These are phyloP conservation scores for Hirsutella thompsonii DNA, from an alignment of 2,329 filamentous ascomycete genomes.

Conservation along the genomic window DNA sequence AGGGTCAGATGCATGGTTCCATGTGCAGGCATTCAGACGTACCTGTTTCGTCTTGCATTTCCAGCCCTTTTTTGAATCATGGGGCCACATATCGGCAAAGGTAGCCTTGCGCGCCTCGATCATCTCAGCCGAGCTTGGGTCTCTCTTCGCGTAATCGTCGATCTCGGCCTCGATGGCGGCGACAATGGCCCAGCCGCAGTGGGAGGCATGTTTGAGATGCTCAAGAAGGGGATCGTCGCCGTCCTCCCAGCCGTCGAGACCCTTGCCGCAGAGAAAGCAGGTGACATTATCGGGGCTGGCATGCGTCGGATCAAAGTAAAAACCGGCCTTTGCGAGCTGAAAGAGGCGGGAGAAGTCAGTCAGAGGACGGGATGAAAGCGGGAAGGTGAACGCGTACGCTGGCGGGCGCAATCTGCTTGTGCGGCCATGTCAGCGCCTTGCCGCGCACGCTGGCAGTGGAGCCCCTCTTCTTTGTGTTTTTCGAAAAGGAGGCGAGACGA, in stretches of 20 bases:
- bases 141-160: constrained; percentile 51
- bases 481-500: constrained; percentile 70
- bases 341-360: constrained; percentile 9
- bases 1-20: constrained; percentile 1
- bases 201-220: constrained; percentile 69
- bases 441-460: constrained; percentile 45
- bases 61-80: constrained; percentile 81
- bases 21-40: constrained; percentile 9
- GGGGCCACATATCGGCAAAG: constrained; percentile 77
- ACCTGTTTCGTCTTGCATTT: constrained; percentile 83
- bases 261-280: constrained; percentile 77
- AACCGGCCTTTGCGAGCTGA: constrained; percentile 81
- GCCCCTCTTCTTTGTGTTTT: constrained; percentile 52
- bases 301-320: constrained; percentile 70
- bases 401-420: constrained; percentile 28
- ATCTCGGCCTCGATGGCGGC: constrained; percentile 47
- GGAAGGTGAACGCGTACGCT: constrained; percentile 12
- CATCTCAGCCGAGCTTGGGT: constrained; percentile 62
- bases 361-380: not conserved
- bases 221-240: constrained; percentile 74
- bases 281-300: constrained; percentile 74
- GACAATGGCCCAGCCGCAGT: constrained; percentile 80
- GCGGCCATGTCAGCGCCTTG: constrained; percentile 64
- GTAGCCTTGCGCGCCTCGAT: constrained; percentile 68
- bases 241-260: constrained; percentile 84